A percentile compares a stretch with the other conserved stretches of the same genome.
These are phyloP conservation scores for Candida sojae DNA, from an alignment of 1,139 yeast genomes.

Conservation along the genomic window DNA sequence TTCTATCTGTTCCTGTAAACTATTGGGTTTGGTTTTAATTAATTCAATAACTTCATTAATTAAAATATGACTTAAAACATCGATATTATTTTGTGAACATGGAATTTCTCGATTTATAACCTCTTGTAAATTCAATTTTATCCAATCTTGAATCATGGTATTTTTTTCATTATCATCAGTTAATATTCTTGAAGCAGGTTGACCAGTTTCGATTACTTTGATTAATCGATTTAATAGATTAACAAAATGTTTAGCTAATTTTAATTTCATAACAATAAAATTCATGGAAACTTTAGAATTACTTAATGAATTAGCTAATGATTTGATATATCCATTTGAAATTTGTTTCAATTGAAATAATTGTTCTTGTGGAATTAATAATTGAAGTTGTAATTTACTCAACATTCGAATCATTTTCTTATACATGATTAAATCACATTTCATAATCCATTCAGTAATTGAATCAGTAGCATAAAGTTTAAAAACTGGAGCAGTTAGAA, in stretches of 20 bases:
- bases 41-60: conserved; percentile 29
- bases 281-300: conserved; percentile 49
- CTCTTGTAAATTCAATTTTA: conserved; percentile 50
- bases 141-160: conserved; percentile 64
- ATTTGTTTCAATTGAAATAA: conserved; percentile 49
- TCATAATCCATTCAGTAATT: conserved; percentile 60
- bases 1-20: background rate
- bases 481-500: conserved; percentile 66
- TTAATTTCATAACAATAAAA: conserved; percentile 53
- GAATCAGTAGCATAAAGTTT: conserved; percentile 55
- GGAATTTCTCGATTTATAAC: conserved; percentile 59
- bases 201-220: conserved; percentile 61
- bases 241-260: conserved; percentile 59
- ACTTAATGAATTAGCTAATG: conserved; percentile 35
- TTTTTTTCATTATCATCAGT: conserved; percentile 46
- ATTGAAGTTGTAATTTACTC: conserved; percentile 64
- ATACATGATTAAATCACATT: conserved; percentile 68
- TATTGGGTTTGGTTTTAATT: conserved; percentile 5
- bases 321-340: conserved; percentile 41
- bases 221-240: conserved; percentile 58
- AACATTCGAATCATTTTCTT: conserved; percentile 62
- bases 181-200: conserved; percentile 54
- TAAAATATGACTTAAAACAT: conserved; percentile 40
- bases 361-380: conserved; percentile 57
- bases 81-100: conserved; percentile 38